Evolutionary conservation across 352 stramenopile genomes (phyloP).

Genomic region (Phytophthora pistaciae): DNA sequence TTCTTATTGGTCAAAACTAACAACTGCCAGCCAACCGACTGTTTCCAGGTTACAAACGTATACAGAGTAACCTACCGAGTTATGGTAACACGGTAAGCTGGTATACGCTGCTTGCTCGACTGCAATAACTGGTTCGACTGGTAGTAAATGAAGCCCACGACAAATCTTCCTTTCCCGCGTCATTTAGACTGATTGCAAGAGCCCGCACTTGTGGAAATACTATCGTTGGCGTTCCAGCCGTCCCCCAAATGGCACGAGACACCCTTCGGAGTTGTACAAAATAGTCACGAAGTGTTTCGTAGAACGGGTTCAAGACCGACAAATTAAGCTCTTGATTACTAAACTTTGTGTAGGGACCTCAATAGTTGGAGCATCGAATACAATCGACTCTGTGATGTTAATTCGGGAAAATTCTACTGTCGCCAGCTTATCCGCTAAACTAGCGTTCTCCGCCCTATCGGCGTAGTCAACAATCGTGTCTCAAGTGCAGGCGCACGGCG

Average conservation of each 20-base stretch:
- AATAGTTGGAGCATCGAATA: conserved; percentile 13
- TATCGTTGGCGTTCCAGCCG: no score
- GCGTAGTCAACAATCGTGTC: conserved; percentile 5
- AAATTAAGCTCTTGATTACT: conserved; percentile 3
- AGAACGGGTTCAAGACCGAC: conserved; percentile 3
- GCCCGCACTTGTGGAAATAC: conserved; percentile 16
- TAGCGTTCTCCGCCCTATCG: conserved; percentile 11
- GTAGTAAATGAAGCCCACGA: background rate
- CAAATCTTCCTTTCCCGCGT: background rate
- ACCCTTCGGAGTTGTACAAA: conserved; percentile 3
- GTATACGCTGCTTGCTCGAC: conserved; percentile 10
- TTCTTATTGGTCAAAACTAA: no score
- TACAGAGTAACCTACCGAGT: no score
- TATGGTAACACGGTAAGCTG: no score
- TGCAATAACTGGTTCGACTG: background rate
- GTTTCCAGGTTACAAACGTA: no score
- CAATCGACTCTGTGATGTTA: background rate
- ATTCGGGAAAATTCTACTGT: conserved; percentile 12
- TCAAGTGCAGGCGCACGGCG: no score
- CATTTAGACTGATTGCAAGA: conserved; percentile 23
- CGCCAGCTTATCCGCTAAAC: conserved; percentile 7
- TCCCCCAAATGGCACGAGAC: background rate
- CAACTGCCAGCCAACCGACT: no score
- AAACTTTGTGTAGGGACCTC: conserved; percentile 9
- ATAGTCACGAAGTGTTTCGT: background rate